These are phyloP conservation scores for Fusarium chaquense DNA, from an alignment of 2,329 filamentous ascomycete species.

Conservation along the genomic window DNA sequence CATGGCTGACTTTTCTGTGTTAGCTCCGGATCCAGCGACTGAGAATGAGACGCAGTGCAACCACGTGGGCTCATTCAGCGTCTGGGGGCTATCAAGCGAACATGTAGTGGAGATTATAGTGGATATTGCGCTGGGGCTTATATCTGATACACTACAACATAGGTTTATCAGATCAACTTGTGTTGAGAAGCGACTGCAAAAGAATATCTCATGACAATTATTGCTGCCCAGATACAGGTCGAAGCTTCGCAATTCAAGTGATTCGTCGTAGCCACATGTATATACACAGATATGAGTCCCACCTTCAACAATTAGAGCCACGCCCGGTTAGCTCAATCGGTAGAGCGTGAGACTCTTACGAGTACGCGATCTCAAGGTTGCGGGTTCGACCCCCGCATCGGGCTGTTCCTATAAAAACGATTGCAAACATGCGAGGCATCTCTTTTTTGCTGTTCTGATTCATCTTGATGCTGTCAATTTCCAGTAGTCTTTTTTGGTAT, in stretches of 20 bases:
- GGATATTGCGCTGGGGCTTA: not conserved
- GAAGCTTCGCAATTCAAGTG: not conserved
- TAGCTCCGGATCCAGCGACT: not conserved
- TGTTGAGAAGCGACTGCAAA: not conserved
- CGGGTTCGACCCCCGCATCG: conserved; percentile 65
- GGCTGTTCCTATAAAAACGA: conserved; percentile 53
- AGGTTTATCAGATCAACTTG: no score
- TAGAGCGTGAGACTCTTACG: conserved; percentile 77
- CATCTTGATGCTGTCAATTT: not conserved
- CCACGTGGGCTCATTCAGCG: conserved; percentile 14
- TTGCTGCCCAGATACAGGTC: fast-evolving
- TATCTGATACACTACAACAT: not conserved
- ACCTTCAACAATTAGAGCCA: conserved; percentile 24
- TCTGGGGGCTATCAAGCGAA: no score
- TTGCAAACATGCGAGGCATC: conserved; percentile 22
- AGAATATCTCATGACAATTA: no score
- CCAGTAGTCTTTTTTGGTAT: fast-evolving
- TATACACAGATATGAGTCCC: fast-evolving
- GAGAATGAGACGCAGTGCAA: not conserved
- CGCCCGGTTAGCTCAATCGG: conserved; percentile 54
- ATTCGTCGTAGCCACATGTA: no score
- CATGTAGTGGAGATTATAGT: not conserved
- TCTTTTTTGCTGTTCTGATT: not conserved
- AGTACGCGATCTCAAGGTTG: conserved; percentile 64
- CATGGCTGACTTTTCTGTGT: conserved; percentile 15